Conservation (phyloP, 1,284 basidiomycete genomes). For the Heterobasidion parviporum region DNA sequence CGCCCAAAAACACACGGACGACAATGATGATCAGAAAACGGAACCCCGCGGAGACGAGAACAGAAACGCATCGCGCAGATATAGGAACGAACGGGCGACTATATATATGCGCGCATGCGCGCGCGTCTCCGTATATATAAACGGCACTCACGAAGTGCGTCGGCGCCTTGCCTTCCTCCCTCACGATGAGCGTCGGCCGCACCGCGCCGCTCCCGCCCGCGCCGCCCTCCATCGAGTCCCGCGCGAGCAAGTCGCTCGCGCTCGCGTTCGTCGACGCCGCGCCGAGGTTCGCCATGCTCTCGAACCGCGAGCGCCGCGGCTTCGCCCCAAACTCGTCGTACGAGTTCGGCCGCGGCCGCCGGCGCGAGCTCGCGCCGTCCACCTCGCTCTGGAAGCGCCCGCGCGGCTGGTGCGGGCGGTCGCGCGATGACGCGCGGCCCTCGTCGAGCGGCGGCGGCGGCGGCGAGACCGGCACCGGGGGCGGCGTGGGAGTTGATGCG, state of each 20-base stretch:
- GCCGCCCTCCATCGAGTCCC: constrained; percentile 49
- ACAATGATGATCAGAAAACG: not conserved
- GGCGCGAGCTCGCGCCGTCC: constrained; percentile 42
- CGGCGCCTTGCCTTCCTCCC: constrained; percentile 73
- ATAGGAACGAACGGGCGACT: too few relatives aligned
- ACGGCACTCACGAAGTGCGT: constrained; percentile 72
- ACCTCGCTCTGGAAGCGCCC: constrained; percentile 67
- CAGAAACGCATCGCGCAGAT: not conserved
- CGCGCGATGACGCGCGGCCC: too few relatives aligned
- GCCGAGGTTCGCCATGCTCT: constrained; percentile 60
- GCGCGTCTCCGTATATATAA: not conserved
- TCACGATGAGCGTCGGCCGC: constrained; percentile 71
- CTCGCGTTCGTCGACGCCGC: constrained; percentile 42
- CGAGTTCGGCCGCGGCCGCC: constrained; percentile 54
- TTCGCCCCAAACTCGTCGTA: constrained; percentile 55
- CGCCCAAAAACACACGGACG: constrained; percentile 4
- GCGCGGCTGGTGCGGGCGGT: constrained; percentile 25
- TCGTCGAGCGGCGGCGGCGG: too few relatives aligned
- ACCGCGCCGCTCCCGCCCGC: constrained; percentile 30
- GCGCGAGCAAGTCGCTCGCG: constrained; percentile 55
- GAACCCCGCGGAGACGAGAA: not conserved
- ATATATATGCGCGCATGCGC: too few relatives aligned
- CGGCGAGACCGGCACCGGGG: too few relatives aligned
- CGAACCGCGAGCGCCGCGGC: constrained; percentile 48
- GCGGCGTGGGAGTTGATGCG: too few relatives aligned